Evolutionary conservation across 2,329 filamentous ascomycete species (phyloP).

Genomic region (Leptographium lundbergii): DNA sequence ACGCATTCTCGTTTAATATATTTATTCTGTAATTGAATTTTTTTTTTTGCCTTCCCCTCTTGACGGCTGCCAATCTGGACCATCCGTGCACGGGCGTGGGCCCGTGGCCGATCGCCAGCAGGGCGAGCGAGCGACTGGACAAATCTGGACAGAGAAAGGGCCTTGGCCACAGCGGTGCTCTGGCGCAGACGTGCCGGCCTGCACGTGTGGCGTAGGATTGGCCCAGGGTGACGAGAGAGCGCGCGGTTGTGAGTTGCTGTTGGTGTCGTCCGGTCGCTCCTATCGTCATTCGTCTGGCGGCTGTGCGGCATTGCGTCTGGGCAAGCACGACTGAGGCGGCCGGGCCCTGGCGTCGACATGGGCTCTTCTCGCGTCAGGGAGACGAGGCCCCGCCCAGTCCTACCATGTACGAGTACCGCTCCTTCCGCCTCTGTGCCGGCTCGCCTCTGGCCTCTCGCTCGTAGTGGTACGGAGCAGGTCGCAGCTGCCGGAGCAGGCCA

Average conservation of each 20-base stretch:
- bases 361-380: too few relatives aligned
- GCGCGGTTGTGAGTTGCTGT: background rate
- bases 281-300: too few relatives aligned
- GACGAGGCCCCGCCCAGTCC: too few relatives aligned
- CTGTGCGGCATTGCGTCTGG: too few relatives aligned
- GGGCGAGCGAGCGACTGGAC: background rate
- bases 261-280: background rate
- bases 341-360: too few relatives aligned
- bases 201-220: slow-evolving; percentile 1
- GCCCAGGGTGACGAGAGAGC: background rate
- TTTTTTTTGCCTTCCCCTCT: background rate
- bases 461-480: too few relatives aligned
- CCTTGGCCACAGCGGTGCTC: background rate
- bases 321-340: too few relatives aligned
- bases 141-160: too few relatives aligned
- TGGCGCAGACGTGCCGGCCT: background rate
- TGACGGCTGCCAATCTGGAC: background rate
- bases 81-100: slow-evolving; percentile 1
- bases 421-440: background rate
- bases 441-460: too few relatives aligned
- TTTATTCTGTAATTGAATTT: too few relatives aligned
- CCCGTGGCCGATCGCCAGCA: background rate
- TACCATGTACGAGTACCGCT: too few relatives aligned
- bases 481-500: background rate
- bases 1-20: too few relatives aligned